A percentile compares a stretch with the other conserved stretches of the same genome.
Conservation (phyloP, 2,329 filamentous ascomycete genomes). For the Penicillium sp. region DNA sequence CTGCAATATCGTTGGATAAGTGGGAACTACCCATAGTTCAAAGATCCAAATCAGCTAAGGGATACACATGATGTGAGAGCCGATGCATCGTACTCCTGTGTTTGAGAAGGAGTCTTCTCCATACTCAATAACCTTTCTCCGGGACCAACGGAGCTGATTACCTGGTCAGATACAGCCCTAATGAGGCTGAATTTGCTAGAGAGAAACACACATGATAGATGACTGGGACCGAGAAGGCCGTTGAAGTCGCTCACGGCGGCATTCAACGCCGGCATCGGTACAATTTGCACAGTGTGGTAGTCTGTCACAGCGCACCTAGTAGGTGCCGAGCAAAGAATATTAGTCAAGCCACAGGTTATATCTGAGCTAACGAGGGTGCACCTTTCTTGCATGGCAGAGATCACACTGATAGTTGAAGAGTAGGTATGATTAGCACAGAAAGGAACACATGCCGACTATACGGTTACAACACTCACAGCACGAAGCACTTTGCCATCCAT, state of each 20-base stretch:
- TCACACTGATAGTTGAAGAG: too few relatives aligned
- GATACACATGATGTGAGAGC: too few relatives aligned
- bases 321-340: neutral
- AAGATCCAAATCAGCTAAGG: too few relatives aligned
- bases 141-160: too few relatives aligned
- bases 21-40: too few relatives aligned
- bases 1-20: neutral
- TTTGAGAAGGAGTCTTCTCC: too few relatives aligned
- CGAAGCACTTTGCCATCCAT: constrained; percentile 16
- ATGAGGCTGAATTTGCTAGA: neutral
- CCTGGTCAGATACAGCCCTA: too few relatives aligned
- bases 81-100: too few relatives aligned
- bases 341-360: neutral
- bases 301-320: constrained; percentile 28
- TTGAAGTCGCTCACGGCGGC: constrained; percentile 18
- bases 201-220: constrained; percentile 12
- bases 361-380: too few relatives aligned
- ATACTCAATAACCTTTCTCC: too few relatives aligned
- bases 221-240: constrained; percentile 12
- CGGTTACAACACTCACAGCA: constrained; percentile 16
- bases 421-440: constrained; percentile 15
- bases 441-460: neutral
- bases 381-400: constrained; percentile 28
- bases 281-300: constrained; percentile 26
- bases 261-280: constrained; percentile 21